phyloP scores from a whole-genome alignment of 768 basidiomycete genomes.

The Lanmaoa rubissima region DNA sequence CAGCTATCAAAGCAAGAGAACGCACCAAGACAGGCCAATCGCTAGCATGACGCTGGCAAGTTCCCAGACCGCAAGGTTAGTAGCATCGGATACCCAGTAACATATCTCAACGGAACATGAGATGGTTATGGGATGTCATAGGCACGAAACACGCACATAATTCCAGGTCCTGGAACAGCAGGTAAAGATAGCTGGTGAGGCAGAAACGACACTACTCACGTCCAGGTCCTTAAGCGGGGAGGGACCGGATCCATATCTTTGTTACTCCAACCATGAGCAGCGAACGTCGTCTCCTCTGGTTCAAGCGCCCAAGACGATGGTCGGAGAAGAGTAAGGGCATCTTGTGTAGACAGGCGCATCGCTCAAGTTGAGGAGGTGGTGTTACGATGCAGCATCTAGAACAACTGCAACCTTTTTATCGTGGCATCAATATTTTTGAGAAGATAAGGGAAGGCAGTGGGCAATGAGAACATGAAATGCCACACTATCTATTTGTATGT shows the following conservation, averaged over 20 bases:
- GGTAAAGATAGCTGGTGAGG: not conserved
- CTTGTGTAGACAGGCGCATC: conserved; percentile 9
- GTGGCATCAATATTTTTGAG: not conserved
- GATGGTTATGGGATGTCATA: conserved; percentile 23
- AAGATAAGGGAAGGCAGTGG: conserved; percentile 3
- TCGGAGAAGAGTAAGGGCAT: conserved; percentile 8
- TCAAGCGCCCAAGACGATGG: conserved; percentile 22
- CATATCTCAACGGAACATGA: conserved; percentile 22
- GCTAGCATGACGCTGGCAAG: conserved; percentile 74
- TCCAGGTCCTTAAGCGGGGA: conserved; percentile 59
- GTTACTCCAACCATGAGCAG: conserved; percentile 64
- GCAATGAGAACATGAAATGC: not conserved
- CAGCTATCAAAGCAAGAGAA: not conserved
- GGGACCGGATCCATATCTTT: conserved; percentile 79
- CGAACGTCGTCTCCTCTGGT: conserved; percentile 45
- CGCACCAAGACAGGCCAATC: conserved; percentile 65
- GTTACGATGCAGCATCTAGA: not conserved
- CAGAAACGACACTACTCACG: conserved; percentile 17
- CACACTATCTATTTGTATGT: not conserved
- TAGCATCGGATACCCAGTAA: conserved; percentile 30
- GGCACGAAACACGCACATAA: conserved; percentile 58
- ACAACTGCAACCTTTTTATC: conserved; percentile 11
- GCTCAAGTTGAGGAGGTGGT: not conserved
- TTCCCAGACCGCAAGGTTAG: conserved; percentile 43
- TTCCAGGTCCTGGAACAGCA: conserved; percentile 43